Base-by-base conservation (phyloP, 768 basidiomycete genomes). In the Clavaria fumosa region DNA sequence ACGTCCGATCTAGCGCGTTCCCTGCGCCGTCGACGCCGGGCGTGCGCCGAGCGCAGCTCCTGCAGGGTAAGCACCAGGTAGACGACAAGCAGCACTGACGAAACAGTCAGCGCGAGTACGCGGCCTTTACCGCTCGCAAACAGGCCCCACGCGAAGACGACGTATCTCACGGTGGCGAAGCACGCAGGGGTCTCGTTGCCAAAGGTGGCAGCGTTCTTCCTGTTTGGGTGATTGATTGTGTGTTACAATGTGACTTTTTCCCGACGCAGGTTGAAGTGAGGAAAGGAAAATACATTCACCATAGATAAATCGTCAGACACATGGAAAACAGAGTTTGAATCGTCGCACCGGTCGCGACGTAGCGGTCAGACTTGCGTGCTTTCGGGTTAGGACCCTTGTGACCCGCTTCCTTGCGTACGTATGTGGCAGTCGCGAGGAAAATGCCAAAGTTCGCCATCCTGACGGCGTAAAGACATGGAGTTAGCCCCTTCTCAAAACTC, bases 401-500 rank as follows among this genome's bases (percentile, higher is more conserved):
- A 22, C 11, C 26, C 24, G 53, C 50, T 46, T 56, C 59, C 31
- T 57, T 51, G 11, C 61, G 58, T 15, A 62, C 62, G 41, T 63
- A 64, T 24, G 58, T 59, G 4, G 60, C 63, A 7, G 64, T 50
- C 2, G 63, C 53, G 21, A 64, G 49, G 40, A 62, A 61, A 4
- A 53, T 55, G 12, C 60, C 62, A 41, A 64, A 62, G 47, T 64
- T 64, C 4, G 62, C 61, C 17, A 64, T 47, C 62, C 61, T 63
- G 27, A 19, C 31, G 5, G 14, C 15, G 31, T 34, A 7, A 7
- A 34, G 32, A n/a, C n/a, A 7, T 34, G 32, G 26, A 28, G 26
- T 28, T 28, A 9, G 7, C 32, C 10, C 10, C 7, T 34, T 17
- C 9, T 17, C 14, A 24, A 24, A 26, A 37, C 20, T 19, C 20